phyloP scores from a whole-genome alignment of 2,329 filamentous ascomycete genomes.

The Apiospora aurea region DNA sequence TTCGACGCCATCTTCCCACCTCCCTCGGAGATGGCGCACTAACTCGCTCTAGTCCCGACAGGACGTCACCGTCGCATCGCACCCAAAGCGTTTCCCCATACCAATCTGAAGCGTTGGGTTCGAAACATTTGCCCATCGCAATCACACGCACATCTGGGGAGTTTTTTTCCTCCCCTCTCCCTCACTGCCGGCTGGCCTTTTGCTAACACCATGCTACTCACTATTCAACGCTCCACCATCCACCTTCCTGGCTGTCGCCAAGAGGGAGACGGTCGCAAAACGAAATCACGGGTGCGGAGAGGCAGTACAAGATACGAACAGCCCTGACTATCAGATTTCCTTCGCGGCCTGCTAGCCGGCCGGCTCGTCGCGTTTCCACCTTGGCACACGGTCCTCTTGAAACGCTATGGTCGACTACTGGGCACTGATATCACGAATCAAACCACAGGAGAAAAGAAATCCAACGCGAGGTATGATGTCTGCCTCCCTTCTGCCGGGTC shows the following conservation, averaged over 20 bases:
- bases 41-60: neutral
- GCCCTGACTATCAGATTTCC: neutral
- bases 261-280: neutral
- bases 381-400: conserved; percentile 17
- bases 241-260: neutral
- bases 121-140: conserved; percentile 16
- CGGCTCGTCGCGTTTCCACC: neutral
- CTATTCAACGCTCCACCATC: neutral
- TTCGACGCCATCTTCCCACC: neutral
- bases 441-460: neutral
- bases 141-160: neutral
- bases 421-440: neutral
- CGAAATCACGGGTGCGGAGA: neutral
- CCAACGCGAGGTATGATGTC: neutral
- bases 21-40: neutral
- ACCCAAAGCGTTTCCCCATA: conserved; percentile 6
- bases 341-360: neutral
- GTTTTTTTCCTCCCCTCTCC: neutral
- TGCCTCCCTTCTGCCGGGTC: neutral
- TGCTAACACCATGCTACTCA: neutral
- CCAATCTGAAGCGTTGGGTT: conserved; percentile 15
- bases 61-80: neutral
- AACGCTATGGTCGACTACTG: neutral
- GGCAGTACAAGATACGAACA: neutral
- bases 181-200: neutral